Conservation (phyloP, 768 basidiomycete species). For the Leccinum fibrillosum region DNA sequence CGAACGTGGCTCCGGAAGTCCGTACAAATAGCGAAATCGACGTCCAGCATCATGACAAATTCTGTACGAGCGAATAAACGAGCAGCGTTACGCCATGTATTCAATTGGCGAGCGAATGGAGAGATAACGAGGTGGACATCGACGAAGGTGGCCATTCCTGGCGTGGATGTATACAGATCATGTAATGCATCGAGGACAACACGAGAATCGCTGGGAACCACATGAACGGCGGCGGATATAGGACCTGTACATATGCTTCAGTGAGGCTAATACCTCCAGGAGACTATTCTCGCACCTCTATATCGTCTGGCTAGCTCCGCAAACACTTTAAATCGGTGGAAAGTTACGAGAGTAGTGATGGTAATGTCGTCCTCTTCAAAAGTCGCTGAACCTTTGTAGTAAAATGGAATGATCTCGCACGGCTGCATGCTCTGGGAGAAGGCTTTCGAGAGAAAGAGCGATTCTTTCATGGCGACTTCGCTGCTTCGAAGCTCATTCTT, state of each 20-base stretch:
- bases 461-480: constrained; percentile 39
- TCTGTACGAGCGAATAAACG: constrained; percentile 81
- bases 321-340: constrained; percentile 72
- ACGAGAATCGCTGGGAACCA: constrained; percentile 42
- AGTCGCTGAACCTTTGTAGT: constrained; percentile 60
- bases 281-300: constrained; percentile 46
- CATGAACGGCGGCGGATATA: constrained; percentile 80
- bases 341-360: constrained; percentile 81
- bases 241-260: constrained; percentile 51
- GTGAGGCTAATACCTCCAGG: background rate
- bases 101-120: constrained; percentile 79
- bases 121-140: constrained; percentile 88
- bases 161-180: constrained; percentile 62
- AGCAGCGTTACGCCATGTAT: constrained; percentile 86
- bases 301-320: constrained; percentile 72
- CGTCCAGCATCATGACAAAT: constrained; percentile 88
- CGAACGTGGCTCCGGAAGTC: constrained; percentile 65
- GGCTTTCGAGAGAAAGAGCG: constrained; percentile 62
- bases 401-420: constrained; percentile 76
- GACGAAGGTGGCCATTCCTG: constrained; percentile 62
- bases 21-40: constrained; percentile 84
- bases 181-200: constrained; percentile 61
- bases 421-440: constrained; percentile 71
- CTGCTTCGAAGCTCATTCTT: background rate
- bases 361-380: constrained; percentile 71